Conservation (phyloP, 139 green algal species). For the Closterium sp. region DNA sequence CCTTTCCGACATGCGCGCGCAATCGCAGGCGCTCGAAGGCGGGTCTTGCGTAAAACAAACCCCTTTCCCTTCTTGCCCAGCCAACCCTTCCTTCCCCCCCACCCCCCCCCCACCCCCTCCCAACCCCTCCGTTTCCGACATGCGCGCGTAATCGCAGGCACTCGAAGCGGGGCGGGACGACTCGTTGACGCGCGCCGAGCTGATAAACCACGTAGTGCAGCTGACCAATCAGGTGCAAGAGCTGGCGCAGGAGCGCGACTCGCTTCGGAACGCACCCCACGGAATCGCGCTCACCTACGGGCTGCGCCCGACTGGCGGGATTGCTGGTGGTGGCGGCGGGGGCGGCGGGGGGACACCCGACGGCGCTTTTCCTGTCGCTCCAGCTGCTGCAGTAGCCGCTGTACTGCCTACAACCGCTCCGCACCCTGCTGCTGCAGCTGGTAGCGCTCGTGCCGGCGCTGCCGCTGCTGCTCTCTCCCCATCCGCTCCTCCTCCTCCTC, state of each 20-base stretch:
- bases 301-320: background rate
- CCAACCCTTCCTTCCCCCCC: background rate
- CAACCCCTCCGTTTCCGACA: background rate
- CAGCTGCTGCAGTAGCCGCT: background rate
- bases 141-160: background rate
- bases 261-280: background rate
- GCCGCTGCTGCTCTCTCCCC: too few relatives aligned
- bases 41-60: too few relatives aligned
- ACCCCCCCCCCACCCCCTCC: background rate
- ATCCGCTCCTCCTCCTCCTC: background rate
- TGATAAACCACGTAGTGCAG: background rate
- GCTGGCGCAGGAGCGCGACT: background rate
- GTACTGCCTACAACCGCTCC: too few relatives aligned
- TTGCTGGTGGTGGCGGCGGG: background rate
- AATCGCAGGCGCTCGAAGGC: background rate
- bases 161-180: background rate
- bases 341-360: too few relatives aligned
- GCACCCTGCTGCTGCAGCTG: background rate
- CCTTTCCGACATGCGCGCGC: background rate
- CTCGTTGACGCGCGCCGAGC: background rate
- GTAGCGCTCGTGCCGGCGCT: background rate
- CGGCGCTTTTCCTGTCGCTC: background rate
- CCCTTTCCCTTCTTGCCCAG: background rate
- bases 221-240: background rate
- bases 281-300: background rate